Base-by-base conservation (phyloP, 441 rosid genomes). In the Brassica hybrid region DNA sequence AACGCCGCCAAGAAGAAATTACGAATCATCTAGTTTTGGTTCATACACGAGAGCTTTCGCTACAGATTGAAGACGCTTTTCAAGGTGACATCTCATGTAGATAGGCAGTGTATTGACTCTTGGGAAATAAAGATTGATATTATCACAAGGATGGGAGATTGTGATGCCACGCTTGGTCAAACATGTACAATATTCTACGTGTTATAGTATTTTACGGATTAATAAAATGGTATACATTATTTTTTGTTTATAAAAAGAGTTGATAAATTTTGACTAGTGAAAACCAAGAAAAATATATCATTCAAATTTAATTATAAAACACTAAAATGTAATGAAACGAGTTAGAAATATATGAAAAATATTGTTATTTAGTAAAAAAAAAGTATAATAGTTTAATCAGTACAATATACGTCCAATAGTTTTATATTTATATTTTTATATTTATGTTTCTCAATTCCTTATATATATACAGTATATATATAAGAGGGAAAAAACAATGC, bases 111-210 rank as follows among this genome's bases (percentile, higher is more conserved):
- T 0, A 90, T 94, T 38, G 45, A 38, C 45, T 38, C 3, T 38
- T 67, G 97, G 91, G 85, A 94, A 93, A 72, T 98, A 94, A 79
- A 94, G 98, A 25, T 87, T 91, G 81, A 91, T 65, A 80, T 88
- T 94, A 72, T 90, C 97, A 71, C 93, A 94, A 81, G 96, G 98
- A 17, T 94, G 97, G 79, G 99, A 94, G 80, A 91, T 93, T 72
- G 98, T 94, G n/a, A 94, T 94, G 96, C 98, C 0, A 91, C 97
- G 2, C 97, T 94, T 0, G 98, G 97, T 79, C 88, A 90, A 71
- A 45, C 16, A 45, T 45, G 52, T 45, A 45, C 52, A 45, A 45
- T 6, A 45, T 45, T 45, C 5, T 45, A 13, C 14, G 52, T 13
- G 14, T 45, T 45, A 45, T 45, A 45, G 52, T 45, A 45, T 45